A percentile compares a stretch with the other conserved stretches of the same genome.
Conservation (phyloP, 306 rosid genomes). For the Malus domestica region ASM211411v1 NC_041793.1:1055501-1056000, state of each 20-base stretch:
- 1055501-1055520: conserved; percentile 37
- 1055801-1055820: background rate
- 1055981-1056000: conserved; percentile 77
- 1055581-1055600: conserved; percentile 27
- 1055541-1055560: conserved; percentile 18
- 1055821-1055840: background rate
- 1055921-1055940: conserved; percentile 97
- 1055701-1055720: conserved; percentile 52
- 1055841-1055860: background rate
- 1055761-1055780: conserved; percentile 38
- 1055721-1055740: conserved; percentile 75
- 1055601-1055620: conserved; percentile 99
- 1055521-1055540: conserved; percentile 27
- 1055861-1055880: background rate
- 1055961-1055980: conserved; percentile 82
- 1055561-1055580: conserved; percentile 37
- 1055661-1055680: conserved; percentile 38
- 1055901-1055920: conserved; percentile 48
- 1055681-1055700: conserved; percentile 47
- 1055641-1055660: conserved; percentile 28
- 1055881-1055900: background rate
- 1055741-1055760: conserved; percentile 93
- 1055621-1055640: conserved; percentile 43
- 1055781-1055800: conserved; percentile 6
- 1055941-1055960: conserved; percentile 97